A percentile compares a stretch with the other conserved stretches of the same genome.
These are phyloP conservation scores for Citrullus mucosospermus DNA, from an alignment of 306 rosid genomes.

Conservation along the genomic window DNA sequence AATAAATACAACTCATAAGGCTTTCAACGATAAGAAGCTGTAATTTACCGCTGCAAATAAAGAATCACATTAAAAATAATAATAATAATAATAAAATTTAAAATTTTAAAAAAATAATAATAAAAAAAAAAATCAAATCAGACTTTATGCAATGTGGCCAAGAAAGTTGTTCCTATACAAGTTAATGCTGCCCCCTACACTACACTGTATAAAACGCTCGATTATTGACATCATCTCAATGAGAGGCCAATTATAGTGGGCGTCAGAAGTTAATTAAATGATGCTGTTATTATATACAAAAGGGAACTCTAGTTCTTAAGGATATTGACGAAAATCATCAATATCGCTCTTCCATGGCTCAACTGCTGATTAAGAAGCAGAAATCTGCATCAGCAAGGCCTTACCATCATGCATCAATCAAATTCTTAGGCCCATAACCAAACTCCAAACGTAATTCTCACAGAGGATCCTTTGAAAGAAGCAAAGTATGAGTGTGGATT, in stretches of 20 bases:
- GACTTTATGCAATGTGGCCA: not conserved
- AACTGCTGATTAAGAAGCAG: not conserved
- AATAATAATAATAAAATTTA: no score
- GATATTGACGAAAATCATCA: conserved; percentile 2
- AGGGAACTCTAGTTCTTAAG: not conserved
- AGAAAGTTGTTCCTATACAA: conserved; percentile 6
- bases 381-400: not conserved
- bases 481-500: not conserved
- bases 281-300: not conserved
- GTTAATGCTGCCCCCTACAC: not conserved
- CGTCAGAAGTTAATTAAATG: not conserved
- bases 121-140: not conserved
- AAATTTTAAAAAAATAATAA: no score
- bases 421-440: not conserved
- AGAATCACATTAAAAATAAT: not conserved
- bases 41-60: not conserved
- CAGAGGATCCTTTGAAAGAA: not conserved
- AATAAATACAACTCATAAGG: not conserved
- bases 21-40: not conserved
- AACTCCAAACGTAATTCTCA: not conserved
- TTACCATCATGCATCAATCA: not conserved
- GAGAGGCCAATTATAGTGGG: not conserved
- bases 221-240: not conserved
- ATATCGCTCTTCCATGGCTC: not conserved
- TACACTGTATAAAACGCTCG: not conserved